These are phyloP conservation scores for Liquidambar formosana DNA, from an alignment of 164 flowering plant species.

Conservation along the genomic window DNA sequence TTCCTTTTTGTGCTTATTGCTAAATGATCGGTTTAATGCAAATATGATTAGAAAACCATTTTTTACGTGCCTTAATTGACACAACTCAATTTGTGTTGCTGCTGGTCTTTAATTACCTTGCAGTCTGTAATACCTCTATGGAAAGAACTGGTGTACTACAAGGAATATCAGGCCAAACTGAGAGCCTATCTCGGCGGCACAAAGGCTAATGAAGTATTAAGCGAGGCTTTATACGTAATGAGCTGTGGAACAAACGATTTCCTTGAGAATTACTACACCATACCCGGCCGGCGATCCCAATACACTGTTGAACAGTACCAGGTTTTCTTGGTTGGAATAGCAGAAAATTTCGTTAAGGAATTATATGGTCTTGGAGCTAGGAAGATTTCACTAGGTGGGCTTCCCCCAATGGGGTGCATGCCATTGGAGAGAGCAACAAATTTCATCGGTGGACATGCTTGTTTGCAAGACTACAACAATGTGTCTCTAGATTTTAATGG, in stretches of 20 bases:
- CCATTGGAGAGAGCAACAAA: constrained; percentile 53
- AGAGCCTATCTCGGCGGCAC: constrained; percentile 32
- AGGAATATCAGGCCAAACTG: constrained; percentile 48
- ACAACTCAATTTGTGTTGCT: neutral
- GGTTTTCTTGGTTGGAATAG: constrained; percentile 36
- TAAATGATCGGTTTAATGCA: too few species aligned
- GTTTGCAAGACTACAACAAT: constrained; percentile 37
- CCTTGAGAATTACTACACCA: constrained; percentile 53
- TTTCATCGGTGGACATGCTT: constrained; percentile 26
- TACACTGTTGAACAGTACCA: constrained; percentile 33
- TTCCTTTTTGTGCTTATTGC: too few species aligned
- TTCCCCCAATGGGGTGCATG: constrained; percentile 72
- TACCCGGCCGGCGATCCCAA: constrained; percentile 30
- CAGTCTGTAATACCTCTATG: constrained; percentile 61
- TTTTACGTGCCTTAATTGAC: too few species aligned
- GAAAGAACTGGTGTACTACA: constrained; percentile 57
- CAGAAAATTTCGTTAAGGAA: constrained; percentile 33
- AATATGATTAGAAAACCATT: too few species aligned
- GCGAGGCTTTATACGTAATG: constrained; percentile 40
- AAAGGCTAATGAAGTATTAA: constrained; percentile 33
- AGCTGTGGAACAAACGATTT: constrained; percentile 70
- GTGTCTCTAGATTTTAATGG: constrained; percentile 49
- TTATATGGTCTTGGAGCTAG: constrained; percentile 47
- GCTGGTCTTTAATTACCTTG: neutral
- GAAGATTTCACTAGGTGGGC: constrained; percentile 46